Evolutionary conservation across 192 early-diverging fungal species (phyloP).

Genomic region (Podochytrium sp.): DNA sequence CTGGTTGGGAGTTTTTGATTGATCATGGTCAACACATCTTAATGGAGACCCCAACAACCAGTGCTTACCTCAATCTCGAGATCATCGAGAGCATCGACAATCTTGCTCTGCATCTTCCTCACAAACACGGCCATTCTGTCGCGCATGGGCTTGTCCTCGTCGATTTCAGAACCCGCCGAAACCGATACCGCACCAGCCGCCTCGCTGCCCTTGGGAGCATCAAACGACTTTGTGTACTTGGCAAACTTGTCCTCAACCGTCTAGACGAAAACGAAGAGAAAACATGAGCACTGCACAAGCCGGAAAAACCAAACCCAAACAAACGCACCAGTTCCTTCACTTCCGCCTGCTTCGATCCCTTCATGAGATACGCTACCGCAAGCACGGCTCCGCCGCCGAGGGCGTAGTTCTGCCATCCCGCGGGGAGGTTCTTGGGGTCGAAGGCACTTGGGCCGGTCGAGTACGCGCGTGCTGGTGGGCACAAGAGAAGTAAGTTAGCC

Average conservation of each 20-base stretch:
- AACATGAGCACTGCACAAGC: too few species aligned
- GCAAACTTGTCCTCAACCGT: slow-evolving; percentile 18
- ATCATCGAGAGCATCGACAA: slow-evolving; percentile 70
- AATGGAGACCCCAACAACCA: background rate
- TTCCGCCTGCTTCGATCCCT: background rate
- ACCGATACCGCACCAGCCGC: background rate
- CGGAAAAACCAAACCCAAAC: background rate
- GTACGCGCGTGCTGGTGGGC: too few species aligned
- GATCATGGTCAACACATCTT: background rate
- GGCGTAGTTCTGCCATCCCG: slow-evolving; percentile 8
- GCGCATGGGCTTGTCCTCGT: slow-evolving; percentile 64
- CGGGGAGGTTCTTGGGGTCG: background rate
- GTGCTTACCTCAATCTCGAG: slow-evolving; percentile 41
- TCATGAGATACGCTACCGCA: background rate
- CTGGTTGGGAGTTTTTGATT: background rate
- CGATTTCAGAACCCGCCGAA: background rate
- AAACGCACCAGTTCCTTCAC: background rate
- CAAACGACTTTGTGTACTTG: slow-evolving; percentile 24
- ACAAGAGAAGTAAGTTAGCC: too few species aligned
- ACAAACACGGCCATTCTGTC: slow-evolving; percentile 82
- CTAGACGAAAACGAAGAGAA: background rate
- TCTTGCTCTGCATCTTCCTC: slow-evolving; percentile 75
- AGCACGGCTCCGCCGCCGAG: background rate
- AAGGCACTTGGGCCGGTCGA: background rate
- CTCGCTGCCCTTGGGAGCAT: too few species aligned